phyloP scores from a whole-genome alignment of 2,329 filamentous ascomycete species.

The Cadophora luteo-olivacea region DNA sequence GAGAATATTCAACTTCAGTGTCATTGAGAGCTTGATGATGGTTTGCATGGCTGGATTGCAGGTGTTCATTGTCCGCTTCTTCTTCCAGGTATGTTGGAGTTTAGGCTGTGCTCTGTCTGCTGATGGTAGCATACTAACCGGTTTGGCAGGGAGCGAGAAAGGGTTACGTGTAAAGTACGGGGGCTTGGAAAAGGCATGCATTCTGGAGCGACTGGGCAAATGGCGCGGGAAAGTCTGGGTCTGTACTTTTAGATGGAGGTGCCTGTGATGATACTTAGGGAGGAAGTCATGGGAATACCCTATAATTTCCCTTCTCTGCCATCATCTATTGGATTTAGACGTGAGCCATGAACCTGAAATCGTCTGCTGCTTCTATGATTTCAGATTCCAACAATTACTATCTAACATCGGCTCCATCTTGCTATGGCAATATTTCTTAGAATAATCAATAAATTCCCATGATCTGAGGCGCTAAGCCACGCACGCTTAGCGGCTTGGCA shows the following conservation, averaged over 20 bases:
- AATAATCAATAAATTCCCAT: not conserved
- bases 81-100: conserved; percentile 77
- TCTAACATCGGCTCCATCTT: not conserved
- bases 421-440: not conserved
- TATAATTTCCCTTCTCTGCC: not conserved
- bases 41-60: conserved; percentile 94
- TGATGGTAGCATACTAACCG: conserved; percentile 21
- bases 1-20: conserved; percentile 95
- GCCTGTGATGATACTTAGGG: conserved; percentile 11
- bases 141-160: conserved; percentile 64
- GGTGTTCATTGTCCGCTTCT: conserved; percentile 97
- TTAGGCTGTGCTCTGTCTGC: conserved; percentile 17
- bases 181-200: conserved; percentile 15
- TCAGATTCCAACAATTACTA: not conserved
- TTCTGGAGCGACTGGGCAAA: conserved; percentile 18
- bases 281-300: conserved; percentile 14
- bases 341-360: not conserved
- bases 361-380: not conserved
- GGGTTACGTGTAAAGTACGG: conserved; percentile 65
- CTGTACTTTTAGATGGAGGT: conserved; percentile 17
- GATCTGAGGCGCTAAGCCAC: not conserved
- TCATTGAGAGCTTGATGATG: conserved; percentile 92
- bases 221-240: conserved; percentile 19
- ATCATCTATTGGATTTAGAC: not conserved
- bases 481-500: not conserved